Percentiles rank a stretch among this genome's conserved stretches.
These are phyloP conservation scores for Coemansia sp. DNA, from an alignment of 192 early-diverging fungal species.

Conservation along the genomic window DNA sequence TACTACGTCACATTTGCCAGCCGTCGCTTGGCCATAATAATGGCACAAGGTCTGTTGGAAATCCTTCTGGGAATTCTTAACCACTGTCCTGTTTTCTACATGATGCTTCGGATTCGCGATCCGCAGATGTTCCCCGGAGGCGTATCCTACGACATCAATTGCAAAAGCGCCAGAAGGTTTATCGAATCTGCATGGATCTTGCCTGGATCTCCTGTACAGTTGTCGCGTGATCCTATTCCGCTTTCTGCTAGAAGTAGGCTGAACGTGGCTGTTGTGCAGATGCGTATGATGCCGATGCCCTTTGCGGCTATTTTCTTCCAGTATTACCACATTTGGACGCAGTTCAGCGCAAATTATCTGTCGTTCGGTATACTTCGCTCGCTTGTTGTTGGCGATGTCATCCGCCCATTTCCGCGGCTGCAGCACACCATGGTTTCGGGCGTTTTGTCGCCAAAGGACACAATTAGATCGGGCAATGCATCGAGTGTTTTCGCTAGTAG, in stretches of 20 bases:
- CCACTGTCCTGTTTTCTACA: slow-evolving; percentile 94
- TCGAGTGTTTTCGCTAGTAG: neutral
- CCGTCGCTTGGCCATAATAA: slow-evolving; percentile 78
- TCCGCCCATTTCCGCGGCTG: slow-evolving; percentile 76
- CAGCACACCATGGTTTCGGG: slow-evolving; percentile 78
- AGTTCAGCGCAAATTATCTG: slow-evolving; percentile 80
- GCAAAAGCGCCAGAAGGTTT: slow-evolving; percentile 23
- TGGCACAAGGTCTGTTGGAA: slow-evolving; percentile 79
- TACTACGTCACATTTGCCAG: slow-evolving; percentile 90
- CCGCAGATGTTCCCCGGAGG: slow-evolving; percentile 83
- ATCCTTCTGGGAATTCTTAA: slow-evolving; percentile 87
- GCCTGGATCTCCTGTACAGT: slow-evolving; percentile 37
- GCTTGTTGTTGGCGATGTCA: slow-evolving; percentile 76
- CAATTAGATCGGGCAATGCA: neutral
- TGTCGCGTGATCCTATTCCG: slow-evolving; percentile 50
- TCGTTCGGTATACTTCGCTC: slow-evolving; percentile 71
- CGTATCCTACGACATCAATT: slow-evolving; percentile 42
- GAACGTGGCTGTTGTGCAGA: slow-evolving; percentile 42
- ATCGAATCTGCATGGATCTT: slow-evolving; percentile 50
- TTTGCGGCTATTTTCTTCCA: slow-evolving; percentile 86
- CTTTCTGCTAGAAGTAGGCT: slow-evolving; percentile 36
- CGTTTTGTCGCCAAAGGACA: slow-evolving; percentile 4
- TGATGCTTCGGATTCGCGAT: slow-evolving; percentile 86
- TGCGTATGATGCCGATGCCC: slow-evolving; percentile 71
- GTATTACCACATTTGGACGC: slow-evolving; percentile 79